Conservation (phyloP, 2,329 filamentous ascomycete species). For the Hortaea werneckii region DNA sequence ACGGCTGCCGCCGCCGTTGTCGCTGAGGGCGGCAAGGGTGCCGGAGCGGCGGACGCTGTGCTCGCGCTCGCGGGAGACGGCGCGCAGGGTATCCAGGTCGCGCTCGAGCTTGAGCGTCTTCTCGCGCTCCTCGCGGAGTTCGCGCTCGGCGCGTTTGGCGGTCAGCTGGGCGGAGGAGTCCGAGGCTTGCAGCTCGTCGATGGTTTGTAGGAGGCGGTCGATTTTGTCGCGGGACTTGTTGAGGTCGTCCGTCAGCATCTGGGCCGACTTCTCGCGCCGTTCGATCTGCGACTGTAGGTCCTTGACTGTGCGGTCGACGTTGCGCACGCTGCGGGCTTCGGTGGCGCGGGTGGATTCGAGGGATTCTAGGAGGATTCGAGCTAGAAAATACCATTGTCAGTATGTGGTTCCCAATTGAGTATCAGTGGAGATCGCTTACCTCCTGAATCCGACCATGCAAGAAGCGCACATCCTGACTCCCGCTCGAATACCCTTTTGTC, state of each 20-base stretch:
- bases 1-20: constrained; percentile 33
- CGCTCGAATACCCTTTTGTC: constrained; percentile 91
- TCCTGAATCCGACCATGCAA: constrained; percentile 90
- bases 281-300: constrained; percentile 89
- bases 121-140: constrained; percentile 80
- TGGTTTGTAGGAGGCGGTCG: constrained; percentile 77
- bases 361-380: constrained; percentile 59
- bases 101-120: constrained; percentile 72
- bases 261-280: constrained; percentile 74
- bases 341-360: constrained; percentile 70
- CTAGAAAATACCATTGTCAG: constrained; percentile 23
- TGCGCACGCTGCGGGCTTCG: constrained; percentile 78
- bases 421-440: constrained; percentile 44
- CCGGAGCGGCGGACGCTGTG: constrained; percentile 20
- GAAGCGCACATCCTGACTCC: constrained; percentile 91
- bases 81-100: constrained; percentile 75
- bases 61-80: constrained; percentile 53
- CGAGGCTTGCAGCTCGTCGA: constrained; percentile 84
- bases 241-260: constrained; percentile 76
- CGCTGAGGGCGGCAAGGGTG: constrained; percentile 30
- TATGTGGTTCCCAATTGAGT: constrained; percentile 5
- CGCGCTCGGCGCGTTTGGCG: constrained; percentile 76
- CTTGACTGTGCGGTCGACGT: constrained; percentile 86
- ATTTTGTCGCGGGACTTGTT: constrained; percentile 79
- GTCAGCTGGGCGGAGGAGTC: constrained; percentile 74